Evolutionary conservation across 495 filamentous ascomycete genomes (phyloP).

Genomic region (Penicillium soppii): DNA sequence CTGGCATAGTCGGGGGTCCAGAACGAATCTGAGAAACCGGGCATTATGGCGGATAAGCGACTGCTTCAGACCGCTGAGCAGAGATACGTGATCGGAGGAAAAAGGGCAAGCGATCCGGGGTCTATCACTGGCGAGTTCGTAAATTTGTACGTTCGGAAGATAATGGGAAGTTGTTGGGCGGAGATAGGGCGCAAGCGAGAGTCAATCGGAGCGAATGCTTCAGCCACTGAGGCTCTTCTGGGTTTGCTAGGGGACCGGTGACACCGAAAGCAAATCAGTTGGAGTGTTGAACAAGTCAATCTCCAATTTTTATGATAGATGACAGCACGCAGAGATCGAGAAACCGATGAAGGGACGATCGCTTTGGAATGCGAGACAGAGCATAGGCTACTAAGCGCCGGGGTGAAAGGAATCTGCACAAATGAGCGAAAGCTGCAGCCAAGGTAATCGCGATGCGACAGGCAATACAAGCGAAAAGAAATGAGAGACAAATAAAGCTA

Average conservation of each 20-base stretch:
- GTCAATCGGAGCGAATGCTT: constrained; percentile 1
- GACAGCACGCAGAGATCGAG: constrained; percentile 7
- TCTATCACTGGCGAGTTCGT: neutral
- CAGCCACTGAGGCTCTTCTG: constrained; percentile 5
- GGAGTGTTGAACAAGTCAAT: constrained; percentile 1
- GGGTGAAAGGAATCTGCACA: neutral
- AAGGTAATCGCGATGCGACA: neutral
- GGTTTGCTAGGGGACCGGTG: neutral
- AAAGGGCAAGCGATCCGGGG: neutral
- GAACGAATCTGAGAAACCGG: constrained; percentile 89
- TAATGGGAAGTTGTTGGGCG: neutral
- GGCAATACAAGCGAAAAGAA: constrained; percentile 4
- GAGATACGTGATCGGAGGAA: neutral
- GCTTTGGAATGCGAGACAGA: constrained; percentile 4
- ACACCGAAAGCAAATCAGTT: constrained; percentile 4
- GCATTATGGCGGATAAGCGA: constrained; percentile 52
- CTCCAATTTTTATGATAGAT: neutral
- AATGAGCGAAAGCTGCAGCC: constrained; percentile 17
- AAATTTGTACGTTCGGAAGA: neutral
- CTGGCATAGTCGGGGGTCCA: constrained; percentile 94
- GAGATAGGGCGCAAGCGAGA: neutral
- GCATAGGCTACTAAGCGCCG: constrained; percentile 7
- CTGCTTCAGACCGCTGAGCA: constrained; percentile 2
- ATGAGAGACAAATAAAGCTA: constrained; percentile 8
- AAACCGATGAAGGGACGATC: constrained; percentile 6